Evolutionary conservation across 176 grass and related monocot species (phyloP), one percentile per base, ranked within the genome.

Genomic region (Calamus simplicifolius): DNA sequence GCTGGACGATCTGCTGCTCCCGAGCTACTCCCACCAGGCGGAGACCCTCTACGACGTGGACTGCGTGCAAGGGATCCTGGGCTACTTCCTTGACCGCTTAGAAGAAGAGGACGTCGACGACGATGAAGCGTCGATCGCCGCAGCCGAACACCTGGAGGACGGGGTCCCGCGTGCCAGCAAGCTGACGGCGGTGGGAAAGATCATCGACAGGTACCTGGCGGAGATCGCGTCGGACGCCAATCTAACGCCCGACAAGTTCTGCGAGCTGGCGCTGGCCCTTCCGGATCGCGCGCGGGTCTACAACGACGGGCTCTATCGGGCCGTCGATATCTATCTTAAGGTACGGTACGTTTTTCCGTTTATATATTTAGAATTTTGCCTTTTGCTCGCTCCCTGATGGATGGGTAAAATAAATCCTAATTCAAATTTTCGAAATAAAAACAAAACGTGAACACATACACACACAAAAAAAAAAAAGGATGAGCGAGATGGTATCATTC

Each of bases 21-120:
- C 87, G 52, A 92, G 59, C 65, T 97, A 85, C 74, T 97, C 87
- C 48, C 74, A 81, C 82, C 27, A 58, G 4, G 18, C 55, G 8
- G 92, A 97, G 65, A 90, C 71, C 71, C 79, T 97, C 49, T 97
- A 97, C 61, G 87, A 97, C 74, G 83, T 90, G 50, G 83, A 88
- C 54, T 91, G 83, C 67, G 75, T 96, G 48, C 68, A 87, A 19
- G 76, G 92, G 58, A 68, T 97, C 19, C 63, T 97, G 38, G 67
- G 76, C 72, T 57, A 88, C 25, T 90, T 86, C 56, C 68, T 95
- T 26, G 52, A 57, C 0, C 77, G 64, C 49, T 59, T 71, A 18
- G 77, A 60, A 50, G 16, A 12, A 2, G 56, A 52, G 17, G 58
- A 62, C 35, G n/a, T n/a, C n/a, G 52, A 4, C 5, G 29, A 35